Evolutionary conservation across 345 rosid species (phyloP), one percentile per base, ranked within the genome.

Genomic region (Brassica rapa): DNA sequence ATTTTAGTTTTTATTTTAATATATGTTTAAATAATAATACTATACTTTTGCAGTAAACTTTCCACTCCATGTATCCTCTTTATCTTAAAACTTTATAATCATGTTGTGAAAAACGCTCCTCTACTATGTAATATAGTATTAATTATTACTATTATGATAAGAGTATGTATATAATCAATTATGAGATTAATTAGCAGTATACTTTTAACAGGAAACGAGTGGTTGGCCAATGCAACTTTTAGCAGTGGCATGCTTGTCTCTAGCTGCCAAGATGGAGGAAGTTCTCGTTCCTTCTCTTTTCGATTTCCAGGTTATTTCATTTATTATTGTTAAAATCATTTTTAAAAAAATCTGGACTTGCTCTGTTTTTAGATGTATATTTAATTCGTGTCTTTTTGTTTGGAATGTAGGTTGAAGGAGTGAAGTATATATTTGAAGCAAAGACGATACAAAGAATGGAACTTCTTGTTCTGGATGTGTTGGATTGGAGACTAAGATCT

Each of bases 201-300:
- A 21, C 12, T 61, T 59, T 74, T 24, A 46, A 61, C 89, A 91
- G 98, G 85, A 86, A 79, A 81, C 82, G 14, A 77, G 83, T 33
- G 97, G 92, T 69, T 93, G 99, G 99, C 97, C 94, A 69, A 70
- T 86, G 91, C 99, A 95, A 70, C 99, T 95, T 68, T 77, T 95
- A 79, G 85, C 97, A 10, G 88, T 87, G 51, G 94, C 98, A 68
- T 95, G 99, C 88, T 78, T 95, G 88, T 95, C 99, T 12, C 71
- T 95, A 80, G 99, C 99, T 21, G 99, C 98, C 0, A 95, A 95
- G 82, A 90, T 95, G 98, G 99, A 95, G 97, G 99, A 93, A 83
- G 86, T 91, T 69, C 86, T 89, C 71, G 99, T 87, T 90, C 99
- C 98, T 77, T 77, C 83, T 72, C 89, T 93, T 15, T 55, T 91